These are phyloP conservation scores for Iris pallida DNA, from an alignment of 116 monocot species.

Conservation along the genomic window DNA sequence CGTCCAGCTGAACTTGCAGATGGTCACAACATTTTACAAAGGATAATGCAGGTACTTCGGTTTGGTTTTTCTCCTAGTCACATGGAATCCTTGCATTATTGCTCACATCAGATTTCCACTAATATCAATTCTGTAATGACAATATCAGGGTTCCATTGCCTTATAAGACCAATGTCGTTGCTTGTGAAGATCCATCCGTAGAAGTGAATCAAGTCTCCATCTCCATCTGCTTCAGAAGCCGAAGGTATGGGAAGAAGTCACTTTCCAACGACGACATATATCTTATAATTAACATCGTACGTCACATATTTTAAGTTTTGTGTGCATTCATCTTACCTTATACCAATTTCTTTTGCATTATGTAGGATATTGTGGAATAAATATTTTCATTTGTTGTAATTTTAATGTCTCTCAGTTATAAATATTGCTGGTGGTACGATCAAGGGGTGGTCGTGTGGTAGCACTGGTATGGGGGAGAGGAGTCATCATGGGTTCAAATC, in stretches of 20 bases:
- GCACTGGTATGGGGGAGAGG: no score
- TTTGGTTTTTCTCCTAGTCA: no score
- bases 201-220: neutral
- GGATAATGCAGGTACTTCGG: no score
- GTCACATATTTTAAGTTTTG: neutral
- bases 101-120: no score
- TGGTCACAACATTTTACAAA: no score
- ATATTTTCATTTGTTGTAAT: neutral
- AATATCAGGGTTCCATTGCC: neutral
- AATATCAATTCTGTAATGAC: neutral
- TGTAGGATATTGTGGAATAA: neutral
- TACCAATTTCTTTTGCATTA: neutral
- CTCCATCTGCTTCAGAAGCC: conserved; percentile 2
- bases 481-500: no score
- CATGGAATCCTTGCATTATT: no score
- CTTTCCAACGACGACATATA: neutral
- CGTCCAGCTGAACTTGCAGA: no score
- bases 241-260: neutral
- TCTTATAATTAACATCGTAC: neutral
- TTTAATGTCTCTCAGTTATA: neutral
- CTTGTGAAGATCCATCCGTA: neutral
- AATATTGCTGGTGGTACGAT: neutral
- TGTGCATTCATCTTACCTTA: neutral
- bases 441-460: neutral
- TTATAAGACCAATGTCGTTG: neutral